Conservation (phyloP, 2,329 filamentous ascomycete genomes). For the Neophaeococcomyces mojaviensis region DNA sequence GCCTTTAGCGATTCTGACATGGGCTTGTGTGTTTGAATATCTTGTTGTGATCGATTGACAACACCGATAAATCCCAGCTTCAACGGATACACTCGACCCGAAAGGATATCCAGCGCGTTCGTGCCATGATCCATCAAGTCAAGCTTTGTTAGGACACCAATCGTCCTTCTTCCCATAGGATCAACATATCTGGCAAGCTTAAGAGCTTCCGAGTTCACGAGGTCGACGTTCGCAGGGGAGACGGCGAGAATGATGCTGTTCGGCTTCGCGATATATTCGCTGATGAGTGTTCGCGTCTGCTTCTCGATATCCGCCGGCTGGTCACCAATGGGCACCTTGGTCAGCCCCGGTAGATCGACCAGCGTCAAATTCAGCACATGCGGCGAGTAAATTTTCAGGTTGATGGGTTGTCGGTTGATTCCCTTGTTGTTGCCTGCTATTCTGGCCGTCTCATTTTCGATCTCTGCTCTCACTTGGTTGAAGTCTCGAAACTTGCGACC, state of each 20-base stretch:
- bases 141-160: conserved; percentile 92
- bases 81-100: conserved; percentile 88
- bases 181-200: conserved; percentile 97
- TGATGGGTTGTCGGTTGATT: conserved; percentile 95
- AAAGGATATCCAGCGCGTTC: conserved; percentile 95
- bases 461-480: conserved; percentile 85
- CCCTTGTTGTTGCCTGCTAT: conserved; percentile 97
- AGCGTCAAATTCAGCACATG: conserved; percentile 93
- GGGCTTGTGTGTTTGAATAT: conserved; percentile 94
- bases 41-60: conserved; percentile 95
- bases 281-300: conserved; percentile 91
- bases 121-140: conserved; percentile 99
- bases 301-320: conserved; percentile 98
- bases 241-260: conserved; percentile 97
- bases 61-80: conserved; percentile 98
- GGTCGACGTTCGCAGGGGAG: conserved; percentile 93
- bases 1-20: conserved; percentile 83
- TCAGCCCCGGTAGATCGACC: conserved; percentile 90
- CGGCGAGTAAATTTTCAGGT: conserved; percentile 96
- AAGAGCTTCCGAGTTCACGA: conserved; percentile 95
- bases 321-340: conserved; percentile 96
- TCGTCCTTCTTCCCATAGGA: conserved; percentile 85
- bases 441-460: conserved; percentile 90
- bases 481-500: conserved; percentile 88
- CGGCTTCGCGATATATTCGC: conserved; percentile 96